Evolutionary conservation across 192 early-diverging fungal genomes (phyloP).

Genomic region (Podila horticola): DNA sequence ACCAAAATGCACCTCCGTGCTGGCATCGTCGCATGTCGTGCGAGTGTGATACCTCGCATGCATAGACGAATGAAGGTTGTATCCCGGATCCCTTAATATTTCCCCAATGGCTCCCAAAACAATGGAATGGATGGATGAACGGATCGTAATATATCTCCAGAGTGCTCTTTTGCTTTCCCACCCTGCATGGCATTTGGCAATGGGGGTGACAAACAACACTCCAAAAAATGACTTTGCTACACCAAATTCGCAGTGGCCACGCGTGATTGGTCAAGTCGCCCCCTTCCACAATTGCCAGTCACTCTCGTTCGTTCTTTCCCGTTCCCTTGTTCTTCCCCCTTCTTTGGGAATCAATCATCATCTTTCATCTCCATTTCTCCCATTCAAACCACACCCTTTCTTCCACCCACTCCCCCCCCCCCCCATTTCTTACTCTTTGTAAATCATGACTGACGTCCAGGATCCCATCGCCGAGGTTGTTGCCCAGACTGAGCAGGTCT

Average conservation of each 20-base stretch:
- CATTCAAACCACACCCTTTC: conserved; percentile 5
- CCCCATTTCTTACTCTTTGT: background rate
- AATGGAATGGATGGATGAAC: too few relatives aligned
- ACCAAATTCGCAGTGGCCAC: too few relatives aligned
- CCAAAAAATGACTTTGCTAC: too few relatives aligned
- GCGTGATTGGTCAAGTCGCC: too few relatives aligned
- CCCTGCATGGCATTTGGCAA: too few relatives aligned
- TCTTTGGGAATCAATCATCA: conserved; percentile 3
- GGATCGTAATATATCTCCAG: too few relatives aligned
- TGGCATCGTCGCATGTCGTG: background rate
- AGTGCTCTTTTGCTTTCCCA: too few relatives aligned
- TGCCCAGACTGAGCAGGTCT: conserved; percentile 23
- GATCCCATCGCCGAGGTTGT: conserved; percentile 17
- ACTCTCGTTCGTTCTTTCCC: background rate
- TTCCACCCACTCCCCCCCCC: background rate
- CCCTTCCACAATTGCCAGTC: conserved; percentile 1
- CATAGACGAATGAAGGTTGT: too few relatives aligned
- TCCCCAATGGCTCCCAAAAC: too few relatives aligned
- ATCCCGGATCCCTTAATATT: too few relatives aligned
- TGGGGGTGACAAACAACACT: too few relatives aligned
- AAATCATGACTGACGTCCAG: conserved; percentile 40
- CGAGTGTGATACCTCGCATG: background rate
- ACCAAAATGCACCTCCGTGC: background rate
- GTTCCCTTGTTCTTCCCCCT: background rate
- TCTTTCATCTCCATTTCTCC: conserved; percentile 1